Base-by-base conservation (phyloP, 1,139 yeast species). In the Yamadazyma pseudoaaseri region DNA sequence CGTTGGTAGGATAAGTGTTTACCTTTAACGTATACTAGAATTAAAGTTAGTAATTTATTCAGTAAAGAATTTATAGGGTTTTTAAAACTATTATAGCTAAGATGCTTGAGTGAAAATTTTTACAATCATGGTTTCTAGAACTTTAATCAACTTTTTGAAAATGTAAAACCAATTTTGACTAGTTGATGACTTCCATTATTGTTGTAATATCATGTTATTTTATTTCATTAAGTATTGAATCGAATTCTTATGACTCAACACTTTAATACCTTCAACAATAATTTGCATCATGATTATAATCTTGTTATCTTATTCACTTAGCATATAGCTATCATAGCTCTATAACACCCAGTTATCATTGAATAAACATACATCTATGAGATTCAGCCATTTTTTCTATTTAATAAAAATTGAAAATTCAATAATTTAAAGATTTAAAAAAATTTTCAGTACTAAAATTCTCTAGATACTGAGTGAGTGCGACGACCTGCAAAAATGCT, bases 1-100 rank as follows among this genome's bases (percentile, higher is more conserved):
- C 98, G 94, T 81, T 92, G 97, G 95, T 90, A 92, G 63, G 97
- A 90, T 70, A 92, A 73, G 86, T 92, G 97, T 84, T 90, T 92
- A 77, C 97, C 98, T 84, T 90, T 92, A 77, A 92, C 97, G 96
- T 92, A 92, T 79, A 92, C 96, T 86, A 70, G 33, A 45, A 38
- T 9, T 25, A 18, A 42, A 46, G 78, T 73, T 73, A 71, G 79
- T 73, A 71, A 10, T 22, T 22, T 23, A 23, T 23, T 23, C 14
- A 23, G 6, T 23, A 7, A 11, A n/a, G n/a, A n/a, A n/a, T n/a
- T n/a, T n/a, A n/a, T n/a, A n/a, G n/a, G n/a, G n/a, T n/a, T n/a
- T n/a, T n/a, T n/a, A n/a, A n/a, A n/a, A n/a, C n/a, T n/a, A n/a
- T n/a, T n/a, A n/a, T n/a, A n/a, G n/a, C n/a, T n/a, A n/a, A n/a